phyloP scores from a whole-genome alignment of 768 basidiomycete genomes.

The Symmetrospora coprosmae region DNA sequence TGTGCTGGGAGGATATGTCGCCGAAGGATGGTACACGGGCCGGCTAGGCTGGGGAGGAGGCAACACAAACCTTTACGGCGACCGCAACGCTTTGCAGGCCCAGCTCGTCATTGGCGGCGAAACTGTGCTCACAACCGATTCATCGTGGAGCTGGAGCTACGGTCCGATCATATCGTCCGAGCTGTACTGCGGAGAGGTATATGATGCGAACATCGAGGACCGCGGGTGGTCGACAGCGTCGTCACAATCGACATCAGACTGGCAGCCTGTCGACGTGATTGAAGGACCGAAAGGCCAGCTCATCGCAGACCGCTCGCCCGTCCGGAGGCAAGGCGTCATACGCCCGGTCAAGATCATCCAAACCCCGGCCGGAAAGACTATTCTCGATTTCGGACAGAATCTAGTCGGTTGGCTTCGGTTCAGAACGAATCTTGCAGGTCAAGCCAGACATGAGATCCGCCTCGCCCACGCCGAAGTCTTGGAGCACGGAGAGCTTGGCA shows the following conservation, averaged over 20 bases:
- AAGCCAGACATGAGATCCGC: constrained; percentile 14
- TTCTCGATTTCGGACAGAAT: constrained; percentile 37
- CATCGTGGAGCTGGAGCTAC: constrained; percentile 24
- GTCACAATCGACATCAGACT: too few species aligned
- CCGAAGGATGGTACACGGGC: constrained; percentile 10
- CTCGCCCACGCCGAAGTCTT: constrained; percentile 34
- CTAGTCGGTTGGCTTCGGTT: constrained; percentile 34
- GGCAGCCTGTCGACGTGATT: constrained; percentile 19
- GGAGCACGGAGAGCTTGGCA: constrained; percentile 35
- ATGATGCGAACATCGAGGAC: constrained; percentile 9
- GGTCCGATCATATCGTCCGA: constrained; percentile 25
- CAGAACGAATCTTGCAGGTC: constrained; percentile 1
- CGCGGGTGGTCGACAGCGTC: background rate
- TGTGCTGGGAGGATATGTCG: constrained; percentile 25
- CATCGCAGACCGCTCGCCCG: constrained; percentile 32
- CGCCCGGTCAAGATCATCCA: constrained; percentile 31
- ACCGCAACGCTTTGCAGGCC: constrained; percentile 26
- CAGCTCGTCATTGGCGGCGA: constrained; percentile 30
- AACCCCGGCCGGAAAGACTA: constrained; percentile 31
- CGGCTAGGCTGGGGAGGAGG: background rate
- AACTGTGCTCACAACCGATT: constrained; percentile 20
- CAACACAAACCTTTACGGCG: constrained; percentile 24
- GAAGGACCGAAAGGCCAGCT: constrained; percentile 25
- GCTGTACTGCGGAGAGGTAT: constrained; percentile 33
- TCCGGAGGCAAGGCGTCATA: constrained; percentile 25